phyloP scores from a whole-genome alignment of 345 rosid species.

The Aegle marmelos region DNA sequence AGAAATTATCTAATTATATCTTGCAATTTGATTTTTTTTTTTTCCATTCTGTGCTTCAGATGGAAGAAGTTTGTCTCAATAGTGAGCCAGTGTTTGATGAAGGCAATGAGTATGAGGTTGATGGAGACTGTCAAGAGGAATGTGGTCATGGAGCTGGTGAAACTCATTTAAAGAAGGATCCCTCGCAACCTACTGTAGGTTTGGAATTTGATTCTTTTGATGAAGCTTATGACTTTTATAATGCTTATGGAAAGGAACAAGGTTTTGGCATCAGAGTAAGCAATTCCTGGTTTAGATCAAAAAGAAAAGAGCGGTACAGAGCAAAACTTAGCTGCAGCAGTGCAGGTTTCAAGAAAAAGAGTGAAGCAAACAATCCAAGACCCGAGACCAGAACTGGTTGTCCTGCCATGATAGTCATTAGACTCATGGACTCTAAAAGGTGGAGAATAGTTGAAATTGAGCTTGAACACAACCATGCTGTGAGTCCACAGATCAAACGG shows the following conservation, averaged over 20 bases:
- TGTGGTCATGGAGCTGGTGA: slow-evolving; percentile 22
- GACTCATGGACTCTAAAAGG: slow-evolving; percentile 42
- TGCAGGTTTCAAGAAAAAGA: slow-evolving; percentile 53
- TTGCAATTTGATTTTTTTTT: slow-evolving; percentile 7
- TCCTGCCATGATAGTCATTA: slow-evolving; percentile 43
- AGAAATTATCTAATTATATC: neutral
- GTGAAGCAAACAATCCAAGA: slow-evolving; percentile 49
- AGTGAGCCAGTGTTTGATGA: slow-evolving; percentile 47
- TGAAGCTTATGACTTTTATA: slow-evolving; percentile 45
- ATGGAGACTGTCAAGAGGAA: slow-evolving; percentile 27
- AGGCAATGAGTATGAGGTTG: slow-evolving; percentile 30
- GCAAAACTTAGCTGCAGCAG: slow-evolving; percentile 57
- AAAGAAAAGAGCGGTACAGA: slow-evolving; percentile 45
- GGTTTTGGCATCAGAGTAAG: slow-evolving; percentile 56
- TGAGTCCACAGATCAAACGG: slow-evolving; percentile 35
- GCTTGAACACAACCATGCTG: slow-evolving; percentile 47
- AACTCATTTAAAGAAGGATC: slow-evolving; percentile 21
- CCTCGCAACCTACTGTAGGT: slow-evolving; percentile 34
- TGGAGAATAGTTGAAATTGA: slow-evolving; percentile 50
- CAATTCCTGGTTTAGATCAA: slow-evolving; percentile 48
- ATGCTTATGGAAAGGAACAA: slow-evolving; percentile 41
- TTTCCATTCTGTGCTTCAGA: slow-evolving; percentile 22
- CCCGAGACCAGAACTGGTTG: slow-evolving; percentile 54
- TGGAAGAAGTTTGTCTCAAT: slow-evolving; percentile 57
- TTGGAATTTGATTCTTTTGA: slow-evolving; percentile 53